phyloP scores from a whole-genome alignment of 2,329 filamentous ascomycete genomes.

The Gliomastix tumulicola region DNA sequence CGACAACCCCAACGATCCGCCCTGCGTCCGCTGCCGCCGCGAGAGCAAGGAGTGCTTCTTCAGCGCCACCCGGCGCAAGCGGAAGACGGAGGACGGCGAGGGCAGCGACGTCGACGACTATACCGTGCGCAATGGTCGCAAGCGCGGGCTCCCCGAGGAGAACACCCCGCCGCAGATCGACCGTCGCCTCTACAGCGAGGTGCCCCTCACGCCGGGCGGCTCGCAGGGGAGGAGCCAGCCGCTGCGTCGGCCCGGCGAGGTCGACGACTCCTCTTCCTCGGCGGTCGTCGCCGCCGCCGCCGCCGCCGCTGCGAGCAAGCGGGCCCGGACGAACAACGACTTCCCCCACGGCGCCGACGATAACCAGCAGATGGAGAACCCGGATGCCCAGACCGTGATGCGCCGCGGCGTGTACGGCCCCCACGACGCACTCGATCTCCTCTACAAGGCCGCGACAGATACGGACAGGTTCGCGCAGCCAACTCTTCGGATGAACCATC shows the following conservation, averaged over 20 bases:
- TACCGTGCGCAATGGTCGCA: slow-evolving; percentile 66
- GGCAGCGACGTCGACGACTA: slow-evolving; percentile 55
- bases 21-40: slow-evolving; percentile 86
- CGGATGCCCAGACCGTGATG: slow-evolving; percentile 60
- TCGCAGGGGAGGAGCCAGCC: slow-evolving; percentile 60
- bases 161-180: slow-evolving; percentile 34
- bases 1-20: slow-evolving; percentile 89
- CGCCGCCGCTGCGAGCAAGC: no score
- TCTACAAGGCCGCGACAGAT: slow-evolving; percentile 72
- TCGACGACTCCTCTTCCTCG: no score
- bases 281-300: no score
- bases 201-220: slow-evolving; percentile 58
- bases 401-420: slow-evolving; percentile 75
- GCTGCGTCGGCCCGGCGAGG: slow-evolving; percentile 48
- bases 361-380: slow-evolving; percentile 56
- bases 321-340: slow-evolving; percentile 20
- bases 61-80: slow-evolving; percentile 87
- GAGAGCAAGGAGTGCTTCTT: slow-evolving; percentile 98
- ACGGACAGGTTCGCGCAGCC: slow-evolving; percentile 42
- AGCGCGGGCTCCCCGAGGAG: slow-evolving; percentile 48
- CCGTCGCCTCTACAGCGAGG: slow-evolving; percentile 38
- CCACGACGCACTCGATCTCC: slow-evolving; percentile 83
- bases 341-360: slow-evolving; percentile 34
- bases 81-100: slow-evolving; percentile 61
- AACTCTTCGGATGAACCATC: not conserved